A percentile compares a stretch with the other conserved stretches of the same genome.
These are phyloP conservation scores for Rubia tinctorum DNA, from an alignment of 305 asterid species.

Conservation along the genomic window DNA sequence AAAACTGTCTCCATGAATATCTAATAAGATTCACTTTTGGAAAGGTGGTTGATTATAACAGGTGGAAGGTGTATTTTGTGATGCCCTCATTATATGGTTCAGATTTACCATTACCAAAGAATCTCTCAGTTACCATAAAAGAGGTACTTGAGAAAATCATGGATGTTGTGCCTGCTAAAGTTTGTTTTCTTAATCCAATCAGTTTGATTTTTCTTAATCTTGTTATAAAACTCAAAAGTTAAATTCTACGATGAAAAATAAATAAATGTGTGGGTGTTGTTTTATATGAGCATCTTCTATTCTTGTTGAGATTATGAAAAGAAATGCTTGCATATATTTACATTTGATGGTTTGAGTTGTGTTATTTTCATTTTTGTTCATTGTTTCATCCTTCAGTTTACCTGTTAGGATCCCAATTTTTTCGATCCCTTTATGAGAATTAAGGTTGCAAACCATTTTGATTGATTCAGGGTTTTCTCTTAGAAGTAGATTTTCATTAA, in stretches of 20 bases:
- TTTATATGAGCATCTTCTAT: background rate
- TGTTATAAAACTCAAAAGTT: background rate
- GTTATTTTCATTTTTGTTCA: background rate
- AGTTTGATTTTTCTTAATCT: background rate
- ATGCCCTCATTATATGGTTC: too few relatives aligned
- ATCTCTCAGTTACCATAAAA: too few relatives aligned
- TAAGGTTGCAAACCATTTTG: background rate
- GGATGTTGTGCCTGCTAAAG: slow-evolving; percentile 83
- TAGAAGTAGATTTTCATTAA: slow-evolving; percentile 66
- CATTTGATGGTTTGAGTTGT: background rate
- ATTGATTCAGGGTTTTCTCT: slow-evolving; percentile 46
- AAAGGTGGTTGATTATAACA: slow-evolving; percentile 51
- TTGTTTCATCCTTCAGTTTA: background rate
- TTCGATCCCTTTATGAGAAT: background rate
- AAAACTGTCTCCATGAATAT: slow-evolving; percentile 15
- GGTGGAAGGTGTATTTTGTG: too few relatives aligned
- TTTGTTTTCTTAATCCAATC: slow-evolving; percentile 23
- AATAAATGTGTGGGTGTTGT: background rate
- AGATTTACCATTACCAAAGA: too few relatives aligned
- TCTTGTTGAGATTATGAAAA: background rate
- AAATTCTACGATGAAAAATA: background rate
- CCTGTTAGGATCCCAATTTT: background rate
- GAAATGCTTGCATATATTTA: background rate
- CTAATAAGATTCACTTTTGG: slow-evolving; percentile 11
- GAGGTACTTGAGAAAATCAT: too few relatives aligned